Base-by-base conservation (phyloP, 1,284 basidiomycete genomes). In the Jaminaea rosea region DNA sequence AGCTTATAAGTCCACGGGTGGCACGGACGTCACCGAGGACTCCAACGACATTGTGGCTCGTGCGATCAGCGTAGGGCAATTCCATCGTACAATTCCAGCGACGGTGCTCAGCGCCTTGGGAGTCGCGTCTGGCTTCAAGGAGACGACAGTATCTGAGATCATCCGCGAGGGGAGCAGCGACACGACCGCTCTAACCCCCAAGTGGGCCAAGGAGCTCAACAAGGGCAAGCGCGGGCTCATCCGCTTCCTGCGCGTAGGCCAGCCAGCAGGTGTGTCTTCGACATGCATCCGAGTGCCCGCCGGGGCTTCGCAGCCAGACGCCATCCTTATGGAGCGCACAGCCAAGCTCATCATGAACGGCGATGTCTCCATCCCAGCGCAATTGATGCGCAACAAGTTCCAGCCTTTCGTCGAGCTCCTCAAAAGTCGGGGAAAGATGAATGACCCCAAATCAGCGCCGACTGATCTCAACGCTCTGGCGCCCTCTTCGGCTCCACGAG, bases 31-130 rank as follows among this genome's bases (percentile, higher is more conserved):
- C 7, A 1, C 19, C 0, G 49, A 45, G 2, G 21, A 52, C 0
- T 46, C 56, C 8, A 65, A 67, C 58, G 60, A 73, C 34, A 9
- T 68, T 21, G 41, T 72, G 6, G 55, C 67, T 13, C 57, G 71
- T 5, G 60, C 69, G 6, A 53, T 73, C 3, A 62, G 63, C 26
- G 62, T 66, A 9, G 62, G 56, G 6, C 65, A 73, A 17, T 26
- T 72, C 32, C 71, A 73, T 37, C 57, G 71, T 4, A 72, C 46
- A 11, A 42, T 48, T 34, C 29, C 23, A n/a, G 44, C 34, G 9
- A 41, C 71, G 2, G 62, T 63, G n/a, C 48, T 73, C 8, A 65
- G 64, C 3, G 66, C 71, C 1, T 44, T 69, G 4, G 68, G 68
- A 1, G 60, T 39, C 9, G 44, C 52, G 2, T 19, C n/a, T 10